These are phyloP conservation scores for Claviceps sp. DNA, from an alignment of 2,329 filamentous ascomycete species.

Conservation along the genomic window DNA sequence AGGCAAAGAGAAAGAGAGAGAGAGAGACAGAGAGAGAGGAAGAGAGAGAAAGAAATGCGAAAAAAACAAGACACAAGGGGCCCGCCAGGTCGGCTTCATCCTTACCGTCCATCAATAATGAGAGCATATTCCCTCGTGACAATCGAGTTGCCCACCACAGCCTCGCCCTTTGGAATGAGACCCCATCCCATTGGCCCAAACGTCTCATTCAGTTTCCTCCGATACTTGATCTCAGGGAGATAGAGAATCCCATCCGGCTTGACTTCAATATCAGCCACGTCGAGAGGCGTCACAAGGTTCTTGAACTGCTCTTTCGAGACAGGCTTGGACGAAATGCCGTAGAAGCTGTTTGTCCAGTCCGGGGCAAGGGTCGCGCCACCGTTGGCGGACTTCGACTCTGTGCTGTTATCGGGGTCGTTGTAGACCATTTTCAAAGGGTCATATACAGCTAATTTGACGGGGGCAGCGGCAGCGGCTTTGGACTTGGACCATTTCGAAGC, in stretches of 20 bases:
- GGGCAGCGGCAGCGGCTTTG: not conserved
- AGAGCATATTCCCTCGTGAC: constrained; percentile 88
- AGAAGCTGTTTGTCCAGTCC: constrained; percentile 77
- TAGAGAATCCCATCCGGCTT: constrained; percentile 97
- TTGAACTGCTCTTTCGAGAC: constrained; percentile 59
- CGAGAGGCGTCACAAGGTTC: constrained; percentile 54
- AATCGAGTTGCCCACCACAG: constrained; percentile 67
- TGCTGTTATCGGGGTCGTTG: not conserved
- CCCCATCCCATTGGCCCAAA: constrained; percentile 97
- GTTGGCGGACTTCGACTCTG: not conserved
- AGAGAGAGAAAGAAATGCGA: too few relatives aligned
- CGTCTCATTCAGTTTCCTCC: constrained; percentile 74
- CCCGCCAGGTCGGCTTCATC: too few relatives aligned
- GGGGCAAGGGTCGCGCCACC: constrained; percentile 13
- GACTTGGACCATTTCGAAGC: constrained; percentile 1
- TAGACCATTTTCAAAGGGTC: constrained; percentile 9
- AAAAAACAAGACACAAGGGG: too few relatives aligned
- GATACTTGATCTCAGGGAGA: constrained; percentile 95
- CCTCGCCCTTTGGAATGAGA: constrained; percentile 73
- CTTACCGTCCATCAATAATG: constrained; percentile 74
- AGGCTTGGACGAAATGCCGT: constrained; percentile 57
- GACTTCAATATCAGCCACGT: constrained; percentile 73
- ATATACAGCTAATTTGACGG: constrained; percentile 2
- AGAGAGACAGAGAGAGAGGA: not conserved
- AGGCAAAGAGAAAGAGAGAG: not conserved